Base-by-base conservation (phyloP, 192 early-diverging fungal genomes). In the Coemansia reversa region DNA sequence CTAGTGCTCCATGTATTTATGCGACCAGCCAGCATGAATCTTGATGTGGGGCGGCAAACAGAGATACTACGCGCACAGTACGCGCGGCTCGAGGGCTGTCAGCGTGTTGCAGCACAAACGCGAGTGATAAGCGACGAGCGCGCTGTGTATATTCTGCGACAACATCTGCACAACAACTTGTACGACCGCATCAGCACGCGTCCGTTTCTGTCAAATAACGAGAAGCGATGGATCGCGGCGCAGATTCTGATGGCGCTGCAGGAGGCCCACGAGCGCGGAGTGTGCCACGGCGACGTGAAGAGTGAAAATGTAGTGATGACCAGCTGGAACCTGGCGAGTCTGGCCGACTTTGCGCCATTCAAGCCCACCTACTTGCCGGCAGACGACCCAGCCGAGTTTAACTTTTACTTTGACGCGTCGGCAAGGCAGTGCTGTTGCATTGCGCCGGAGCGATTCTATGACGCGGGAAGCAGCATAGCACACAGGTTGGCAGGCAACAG, bases 141-240 rank as follows among this genome's bases (percentile, higher is more conserved):
- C 20, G 95, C 94, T 7, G 93, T 90, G 18, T 98, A 96, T 59
- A 60, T 96, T 56, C 80, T 95, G 57, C 83, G 96, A 14, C 95
- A 95, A 69, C 91, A 90, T 66, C 76, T 97, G 59, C 92, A 92
- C 62, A 88, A 87, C 69, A 96, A 89, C 82, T 85, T 98, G n/a
- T 98, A 98, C 54, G 96, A 98, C 79, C 89, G 94, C 7, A 93
- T 97, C 45, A 97, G 94, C 64, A 98, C 93, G 1, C 88, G 96
- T 19, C 96, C 96, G 16, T 98, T 98, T 60, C 77, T 98, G 64
- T 86, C 86, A 22, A 53, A 82, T 4, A 83, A 67, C 1, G 96
- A 98, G 72, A 97, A 97, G 68, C 93, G 89, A 54, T 98, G 96
- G 96, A 92, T 98, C 51, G 87, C 93, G 4, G 93, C 88, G 72